Evolutionary conservation across 768 basidiomycete species (phyloP).

Genomic region (Phallus indusiatus): DNA sequence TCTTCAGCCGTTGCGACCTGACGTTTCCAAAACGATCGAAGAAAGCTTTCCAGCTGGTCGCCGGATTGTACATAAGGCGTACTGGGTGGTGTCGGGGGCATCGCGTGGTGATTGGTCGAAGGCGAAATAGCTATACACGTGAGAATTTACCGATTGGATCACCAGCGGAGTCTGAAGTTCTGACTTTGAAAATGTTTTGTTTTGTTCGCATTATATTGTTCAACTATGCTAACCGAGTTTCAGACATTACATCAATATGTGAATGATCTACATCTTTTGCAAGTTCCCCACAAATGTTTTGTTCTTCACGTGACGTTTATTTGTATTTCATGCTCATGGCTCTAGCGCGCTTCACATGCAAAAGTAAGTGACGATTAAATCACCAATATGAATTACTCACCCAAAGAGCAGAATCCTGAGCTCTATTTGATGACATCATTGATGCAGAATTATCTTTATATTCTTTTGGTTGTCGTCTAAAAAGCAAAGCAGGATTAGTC

Average conservation of each 20-base stretch:
- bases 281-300: no score
- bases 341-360: neutral
- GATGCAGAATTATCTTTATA: neutral
- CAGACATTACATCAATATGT: no score
- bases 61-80: conserved; percentile 71
- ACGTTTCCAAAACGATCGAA: conserved; percentile 83
- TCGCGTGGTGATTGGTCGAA: conserved; percentile 9
- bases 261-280: no score
- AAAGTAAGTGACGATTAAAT: neutral
- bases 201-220: no score
- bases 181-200: neutral
- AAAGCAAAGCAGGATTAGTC: no score
- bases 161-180: neutral
- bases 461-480: no score
- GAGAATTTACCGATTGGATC: neutral
- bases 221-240: no score
- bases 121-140: conserved; percentile 1
- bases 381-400: neutral
- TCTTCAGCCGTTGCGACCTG: conserved; percentile 82
- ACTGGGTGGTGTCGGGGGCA: conserved; percentile 8
- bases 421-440: neutral
- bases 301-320: neutral
- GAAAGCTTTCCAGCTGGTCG: conserved; percentile 78
- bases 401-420: neutral
- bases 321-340: neutral